Percentiles rank a stretch among this genome's conserved stretches.
These are phyloP conservation scores for Antitrichia curtipendula DNA, from an alignment of 225 moss, liverwort and hornwort genomes.

Conservation along the genomic window DNA sequence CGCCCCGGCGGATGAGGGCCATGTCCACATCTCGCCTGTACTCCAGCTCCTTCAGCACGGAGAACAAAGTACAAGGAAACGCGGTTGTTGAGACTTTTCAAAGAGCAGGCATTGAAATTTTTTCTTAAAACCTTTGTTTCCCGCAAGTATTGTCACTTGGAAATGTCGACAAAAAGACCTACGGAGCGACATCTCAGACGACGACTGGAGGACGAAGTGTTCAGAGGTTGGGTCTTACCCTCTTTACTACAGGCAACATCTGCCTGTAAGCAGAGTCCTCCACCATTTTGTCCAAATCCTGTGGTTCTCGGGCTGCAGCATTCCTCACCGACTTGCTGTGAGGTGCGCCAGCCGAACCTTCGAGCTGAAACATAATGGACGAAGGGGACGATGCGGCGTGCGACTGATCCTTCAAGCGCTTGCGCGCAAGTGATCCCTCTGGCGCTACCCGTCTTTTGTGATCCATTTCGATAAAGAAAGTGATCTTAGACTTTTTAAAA, in stretches of 20 bases:
- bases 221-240: not conserved
- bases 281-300: slow-evolving; percentile 30
- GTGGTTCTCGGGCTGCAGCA: not conserved
- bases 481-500: not conserved
- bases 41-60: slow-evolving; percentile 23
- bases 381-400: slow-evolving; percentile 19
- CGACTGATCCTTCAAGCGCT: slow-evolving; percentile 52
- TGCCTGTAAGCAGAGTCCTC: slow-evolving; percentile 27
- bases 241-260: slow-evolving; percentile 30
- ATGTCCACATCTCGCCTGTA: slow-evolving; percentile 16
- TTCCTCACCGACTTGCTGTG: not conserved
- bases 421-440: slow-evolving; percentile 32
- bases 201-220: not conserved
- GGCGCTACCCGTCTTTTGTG: slow-evolving; percentile 38
- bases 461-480: slow-evolving; percentile 12
- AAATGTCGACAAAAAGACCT: not conserved
- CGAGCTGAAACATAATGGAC: slow-evolving; percentile 8
- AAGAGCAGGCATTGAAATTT: not conserved
- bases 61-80: not conserved
- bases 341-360: not conserved
- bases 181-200: not conserved
- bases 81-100: not conserved
- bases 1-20: slow-evolving; percentile 13
- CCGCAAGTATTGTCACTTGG: not conserved
- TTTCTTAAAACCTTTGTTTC: not conserved